These are phyloP conservation scores for Knoxdaviesia capensis DNA, from an alignment of 2,329 filamentous ascomycete genomes.

Conservation along the genomic window DNA sequence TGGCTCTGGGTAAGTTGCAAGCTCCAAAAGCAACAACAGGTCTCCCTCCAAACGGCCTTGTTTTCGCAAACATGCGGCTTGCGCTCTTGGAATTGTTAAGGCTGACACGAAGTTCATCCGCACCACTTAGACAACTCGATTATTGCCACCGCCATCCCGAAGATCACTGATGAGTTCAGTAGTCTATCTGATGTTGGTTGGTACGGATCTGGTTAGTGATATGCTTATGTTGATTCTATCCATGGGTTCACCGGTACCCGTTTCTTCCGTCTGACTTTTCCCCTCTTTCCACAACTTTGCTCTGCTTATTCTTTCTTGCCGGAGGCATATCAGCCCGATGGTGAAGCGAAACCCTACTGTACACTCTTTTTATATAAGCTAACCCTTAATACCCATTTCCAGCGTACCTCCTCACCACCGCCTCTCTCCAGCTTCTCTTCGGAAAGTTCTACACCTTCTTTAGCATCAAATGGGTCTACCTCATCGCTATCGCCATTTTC, in stretches of 20 bases:
- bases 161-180: constrained; percentile 19
- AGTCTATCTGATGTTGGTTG: constrained; percentile 25
- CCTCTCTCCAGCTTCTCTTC: constrained; percentile 17
- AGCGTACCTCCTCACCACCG: constrained; percentile 20
- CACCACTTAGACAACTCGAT: constrained; percentile 13
- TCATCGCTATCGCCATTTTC: constrained; percentile 18
- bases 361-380: too few relatives aligned
- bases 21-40: too few relatives aligned
- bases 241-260: too few relatives aligned
- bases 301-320: too few relatives aligned
- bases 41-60: too few relatives aligned
- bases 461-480: constrained; percentile 19
- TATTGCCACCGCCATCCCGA: constrained; percentile 21
- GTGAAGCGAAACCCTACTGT: too few relatives aligned
- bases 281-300: too few relatives aligned
- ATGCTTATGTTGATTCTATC: too few relatives aligned
- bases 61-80: too few relatives aligned
- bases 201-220: constrained; percentile 16
- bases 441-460: constrained; percentile 23
- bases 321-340: too few relatives aligned
- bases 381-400: too few relatives aligned
- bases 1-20: constrained; percentile 14
- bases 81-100: neutral
- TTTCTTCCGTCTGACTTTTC: too few relatives aligned
- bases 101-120: neutral